Evolutionary conservation across 108 stramenopile genomes (phyloP).

Genomic region (Cylindrotheca fusiformis): DNA sequence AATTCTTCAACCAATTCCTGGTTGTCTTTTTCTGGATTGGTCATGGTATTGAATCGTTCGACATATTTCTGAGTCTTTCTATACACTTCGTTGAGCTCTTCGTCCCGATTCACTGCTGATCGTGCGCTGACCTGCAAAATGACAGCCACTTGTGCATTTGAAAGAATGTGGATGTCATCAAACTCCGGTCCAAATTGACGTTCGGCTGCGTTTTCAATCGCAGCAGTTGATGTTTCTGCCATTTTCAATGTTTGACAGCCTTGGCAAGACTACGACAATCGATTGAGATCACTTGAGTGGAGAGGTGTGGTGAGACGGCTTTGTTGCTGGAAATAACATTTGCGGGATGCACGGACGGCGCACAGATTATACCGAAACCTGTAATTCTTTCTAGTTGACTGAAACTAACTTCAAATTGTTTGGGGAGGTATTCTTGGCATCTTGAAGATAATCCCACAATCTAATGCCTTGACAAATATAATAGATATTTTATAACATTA

Average conservation of each 20-base stretch:
- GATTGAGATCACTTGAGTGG: no score
- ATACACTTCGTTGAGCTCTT: slow-evolving; percentile 85
- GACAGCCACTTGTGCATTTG: slow-evolving; percentile 87
- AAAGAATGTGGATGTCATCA: slow-evolving; percentile 79
- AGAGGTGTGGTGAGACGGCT: no score
- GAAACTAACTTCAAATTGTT: no score
- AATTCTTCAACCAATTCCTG: slow-evolving; percentile 82
- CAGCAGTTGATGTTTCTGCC: slow-evolving; percentile 7
- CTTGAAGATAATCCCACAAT: no score
- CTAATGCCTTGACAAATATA: no score
- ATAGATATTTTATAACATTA: no score
- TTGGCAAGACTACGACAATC: background rate
- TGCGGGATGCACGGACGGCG: no score
- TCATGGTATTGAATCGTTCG: slow-evolving; percentile 87
- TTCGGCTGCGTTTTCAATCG: slow-evolving; percentile 77
- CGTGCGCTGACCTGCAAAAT: slow-evolving; percentile 78
- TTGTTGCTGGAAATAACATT: no score
- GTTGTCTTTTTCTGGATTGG: slow-evolving; percentile 83
- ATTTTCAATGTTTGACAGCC: background rate
- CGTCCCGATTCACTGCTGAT: slow-evolving; percentile 70
- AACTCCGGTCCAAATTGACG: slow-evolving; percentile 80
- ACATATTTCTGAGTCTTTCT: slow-evolving; percentile 87
- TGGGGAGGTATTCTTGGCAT: no score
- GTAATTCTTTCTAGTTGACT: no score
- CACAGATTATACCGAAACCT: no score